Evolutionary conservation across 148 eudicot species (phyloP), one percentile per base, ranked within the genome.

Genomic region (Camellia japonica): DNA sequence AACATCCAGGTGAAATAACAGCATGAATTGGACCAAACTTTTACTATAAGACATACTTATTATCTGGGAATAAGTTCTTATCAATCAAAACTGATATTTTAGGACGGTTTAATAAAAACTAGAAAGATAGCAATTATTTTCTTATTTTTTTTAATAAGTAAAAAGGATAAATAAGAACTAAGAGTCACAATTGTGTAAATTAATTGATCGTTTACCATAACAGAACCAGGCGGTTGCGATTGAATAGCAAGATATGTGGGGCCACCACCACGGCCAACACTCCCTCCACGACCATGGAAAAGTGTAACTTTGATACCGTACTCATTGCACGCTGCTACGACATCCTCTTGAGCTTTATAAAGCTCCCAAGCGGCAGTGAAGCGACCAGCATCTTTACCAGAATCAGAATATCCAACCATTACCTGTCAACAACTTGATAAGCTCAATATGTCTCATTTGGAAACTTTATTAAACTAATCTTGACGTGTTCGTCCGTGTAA

Each of bases 171-270:
- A n/a, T n/a, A n/a, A 60, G 19, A 60, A 15, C 64, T 60, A 7
- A 64, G 10, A 64, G 51, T 10, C 6, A 0, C 2, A 55, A 60
- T 6, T 19, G 38, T n/a, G 54, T 41, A 43, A 70, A 7, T 18
- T 16, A 20, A 73, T 47, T 42, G 19, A 77, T 38, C 5, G 76
- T 84, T 75, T 71, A 94, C 97, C 98, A 93, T 93, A 2, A 94
- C 98, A 44, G 98, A 94, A 73, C 98, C 98, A 43, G 98, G 98
- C 8, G 98, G 98, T 68, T 94, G 98, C 49, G 98, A 94, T 75
- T 94, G 97, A 82, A 94, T 94, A 59, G 98, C 98, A 73, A 92
- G 92, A 85, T 92, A 87, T 15, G 97, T 94, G 12, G 98, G 98
- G 78, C 98, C 98, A 49, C 98, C 98, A 73, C 98, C 98, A 79